Base-by-base conservation (phyloP, 352 stramenopile species). In the Globisporangium solare region DNA sequence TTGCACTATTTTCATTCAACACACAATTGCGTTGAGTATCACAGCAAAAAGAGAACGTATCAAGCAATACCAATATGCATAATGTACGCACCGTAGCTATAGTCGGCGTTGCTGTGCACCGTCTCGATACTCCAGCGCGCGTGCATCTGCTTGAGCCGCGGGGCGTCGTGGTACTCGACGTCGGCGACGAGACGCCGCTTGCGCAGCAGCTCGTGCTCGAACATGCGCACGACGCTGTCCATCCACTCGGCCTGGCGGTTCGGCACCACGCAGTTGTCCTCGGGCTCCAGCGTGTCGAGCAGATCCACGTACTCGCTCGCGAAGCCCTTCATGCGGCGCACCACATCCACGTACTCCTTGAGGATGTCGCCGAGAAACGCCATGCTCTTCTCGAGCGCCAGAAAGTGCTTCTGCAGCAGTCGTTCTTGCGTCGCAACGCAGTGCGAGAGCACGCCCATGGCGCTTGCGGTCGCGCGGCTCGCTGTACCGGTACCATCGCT, bases 201-300 rank as follows among this genome's bases (percentile, higher is more conserved):
- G 43, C 82, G 79, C 40, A 80, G 35, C 42, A 72, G 50, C 62
- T 92, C 82, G 51, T 69, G 74, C 59, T 89, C 76, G 50, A 76
- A 73, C 82, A 92, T 92, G 41, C 52, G 46, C 24, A 77, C 54
- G 49, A 89, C 82, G 27, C 73, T 86, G 58, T 89, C 77, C 73
- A 88, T 89, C 82, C 82, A 92, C 61, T 90, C 82, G 46, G 81
- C 67, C 60, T 79, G 42, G 20, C 71, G 52, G 18, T 56, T 35
- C n/a, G 68, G 20, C 27, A 61, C 45, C 15, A 24, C 10, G 6
- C 42, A 41, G 15, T 51, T 56, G n/a, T 67, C 56, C 5, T 53
- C 54, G 4, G 50, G 15, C 12, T 60, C 59, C 6, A 73, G 32
- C 15, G 54, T 41, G 45, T 76, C 64, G 39, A 72, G 41, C n/a